phyloP scores from a whole-genome alignment of 2,329 filamentous ascomycete genomes.

The Colletotrichum echinochloae region DNA sequence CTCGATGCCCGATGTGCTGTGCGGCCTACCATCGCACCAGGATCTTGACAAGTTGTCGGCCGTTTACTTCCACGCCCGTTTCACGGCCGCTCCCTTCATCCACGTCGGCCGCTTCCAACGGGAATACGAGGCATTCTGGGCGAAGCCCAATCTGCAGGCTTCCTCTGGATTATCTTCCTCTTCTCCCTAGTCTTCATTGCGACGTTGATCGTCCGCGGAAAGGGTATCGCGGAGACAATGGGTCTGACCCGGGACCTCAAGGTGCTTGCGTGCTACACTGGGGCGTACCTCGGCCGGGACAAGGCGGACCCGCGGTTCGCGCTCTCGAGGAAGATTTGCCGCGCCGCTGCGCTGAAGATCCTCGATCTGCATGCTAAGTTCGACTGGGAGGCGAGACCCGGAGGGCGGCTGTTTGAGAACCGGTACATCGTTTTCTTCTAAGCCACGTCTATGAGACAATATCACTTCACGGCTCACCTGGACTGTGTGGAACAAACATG shows the following conservation, averaged over 20 bases:
- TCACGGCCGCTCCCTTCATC: slow-evolving; percentile 53
- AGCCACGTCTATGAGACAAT: neutral
- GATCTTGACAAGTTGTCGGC: slow-evolving; percentile 53
- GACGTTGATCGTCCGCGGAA: slow-evolving; percentile 50
- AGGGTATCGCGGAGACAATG: slow-evolving; percentile 45
- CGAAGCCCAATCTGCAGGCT: slow-evolving; percentile 52
- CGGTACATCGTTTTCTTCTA: slow-evolving; percentile 56
- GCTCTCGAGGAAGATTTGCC: slow-evolving; percentile 55
- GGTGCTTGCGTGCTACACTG: slow-evolving; percentile 62
- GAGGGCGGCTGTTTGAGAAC: slow-evolving; percentile 64
- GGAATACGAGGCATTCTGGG: slow-evolving; percentile 62
- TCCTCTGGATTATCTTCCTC: slow-evolving; percentile 64
- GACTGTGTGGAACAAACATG: neutral
- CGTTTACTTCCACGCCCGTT: slow-evolving; percentile 55
- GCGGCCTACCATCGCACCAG: slow-evolving; percentile 50
- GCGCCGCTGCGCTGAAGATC: slow-evolving; percentile 58
- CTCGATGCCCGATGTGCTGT: slow-evolving; percentile 49
- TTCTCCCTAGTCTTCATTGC: slow-evolving; percentile 61
- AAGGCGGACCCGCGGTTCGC: slow-evolving; percentile 52
- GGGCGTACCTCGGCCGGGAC: slow-evolving; percentile 57
- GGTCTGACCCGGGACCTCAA: slow-evolving; percentile 42
- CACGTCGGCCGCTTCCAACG: slow-evolving; percentile 60
- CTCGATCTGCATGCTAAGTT: slow-evolving; percentile 62
- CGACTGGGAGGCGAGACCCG: slow-evolving; percentile 58
- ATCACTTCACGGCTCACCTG: neutral